phyloP scores from a whole-genome alignment of 352 stramenopile species.

The Globisporangium sylvaticum region DNA sequence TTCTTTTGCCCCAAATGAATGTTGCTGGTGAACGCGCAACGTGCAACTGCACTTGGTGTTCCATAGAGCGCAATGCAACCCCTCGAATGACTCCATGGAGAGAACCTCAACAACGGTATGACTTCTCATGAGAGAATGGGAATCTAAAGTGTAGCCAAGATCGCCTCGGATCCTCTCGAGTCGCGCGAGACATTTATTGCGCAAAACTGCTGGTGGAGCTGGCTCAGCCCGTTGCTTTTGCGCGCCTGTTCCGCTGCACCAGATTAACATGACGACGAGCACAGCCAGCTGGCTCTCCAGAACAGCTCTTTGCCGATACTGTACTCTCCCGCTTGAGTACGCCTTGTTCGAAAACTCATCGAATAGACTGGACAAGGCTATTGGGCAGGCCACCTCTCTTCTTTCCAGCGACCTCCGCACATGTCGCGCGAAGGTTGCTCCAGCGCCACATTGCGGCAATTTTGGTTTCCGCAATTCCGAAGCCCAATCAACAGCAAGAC shows the following conservation, averaged over 20 bases:
- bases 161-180: neutral
- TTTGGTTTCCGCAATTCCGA: conserved; percentile 5
- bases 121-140: neutral
- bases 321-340: neutral
- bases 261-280: neutral
- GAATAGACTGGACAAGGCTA: neutral
- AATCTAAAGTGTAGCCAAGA: neutral
- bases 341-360: neutral
- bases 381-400: neutral
- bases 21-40: neutral
- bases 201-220: neutral
- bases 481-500: neutral
- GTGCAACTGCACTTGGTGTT: neutral
- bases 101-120: neutral
- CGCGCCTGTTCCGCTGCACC: neutral
- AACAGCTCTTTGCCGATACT: neutral
- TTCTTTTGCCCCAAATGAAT: neutral
- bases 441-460: neutral
- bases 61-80: neutral
- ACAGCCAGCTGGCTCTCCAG: neutral
- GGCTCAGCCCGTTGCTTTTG: neutral
- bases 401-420: neutral
- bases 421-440: conserved; percentile 6
- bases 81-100: neutral
- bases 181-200: too few species aligned